Evolutionary conservation across 495 filamentous ascomycete species (phyloP).

Genomic region (Tetracladium setigerum): DNA sequence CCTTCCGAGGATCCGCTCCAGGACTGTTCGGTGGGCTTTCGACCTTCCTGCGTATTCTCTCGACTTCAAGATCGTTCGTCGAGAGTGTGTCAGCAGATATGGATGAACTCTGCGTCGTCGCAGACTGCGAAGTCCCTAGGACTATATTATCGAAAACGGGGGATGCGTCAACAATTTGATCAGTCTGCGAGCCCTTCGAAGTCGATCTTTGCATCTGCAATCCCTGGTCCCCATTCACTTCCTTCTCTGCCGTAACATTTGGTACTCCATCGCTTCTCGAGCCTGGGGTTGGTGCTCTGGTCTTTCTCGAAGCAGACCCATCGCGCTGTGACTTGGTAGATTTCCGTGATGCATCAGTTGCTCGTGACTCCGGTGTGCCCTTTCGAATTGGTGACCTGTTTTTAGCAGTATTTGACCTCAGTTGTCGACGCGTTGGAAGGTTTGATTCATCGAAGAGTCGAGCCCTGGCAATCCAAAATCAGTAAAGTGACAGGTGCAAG

Average conservation of each 20-base stretch:
- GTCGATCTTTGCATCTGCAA: constrained; percentile 11
- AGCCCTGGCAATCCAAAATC: constrained; percentile 43
- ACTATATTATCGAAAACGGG: constrained; percentile 13
- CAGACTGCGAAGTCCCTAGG: constrained; percentile 14
- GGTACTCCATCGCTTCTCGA: constrained; percentile 8
- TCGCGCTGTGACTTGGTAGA: constrained; percentile 18
- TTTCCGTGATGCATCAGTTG: constrained; percentile 19
- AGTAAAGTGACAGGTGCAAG: constrained; percentile 16
- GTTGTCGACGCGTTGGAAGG: constrained; percentile 49
- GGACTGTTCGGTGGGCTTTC: constrained; percentile 20
- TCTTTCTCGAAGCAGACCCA: constrained; percentile 17
- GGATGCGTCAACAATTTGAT: constrained; percentile 11
- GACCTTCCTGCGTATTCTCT: constrained; percentile 13
- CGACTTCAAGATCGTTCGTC: constrained; percentile 26
- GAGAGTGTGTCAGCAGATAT: constrained; percentile 39
- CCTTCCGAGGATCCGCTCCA: constrained; percentile 20
- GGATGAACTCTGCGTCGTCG: constrained; percentile 2
- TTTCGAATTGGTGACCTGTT: constrained; percentile 20
- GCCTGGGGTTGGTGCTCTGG: constrained; percentile 13
- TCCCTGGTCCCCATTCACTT: constrained; percentile 12
- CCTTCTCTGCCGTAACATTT: constrained; percentile 4
- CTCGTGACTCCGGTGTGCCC: constrained; percentile 19
- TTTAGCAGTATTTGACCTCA: constrained; percentile 33
- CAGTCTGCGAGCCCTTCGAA: constrained; percentile 20
- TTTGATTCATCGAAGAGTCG: constrained; percentile 63